These are phyloP conservation scores for Citrus reticulata DNA, from an alignment of 345 rosid species.

Conservation along the genomic window DNA sequence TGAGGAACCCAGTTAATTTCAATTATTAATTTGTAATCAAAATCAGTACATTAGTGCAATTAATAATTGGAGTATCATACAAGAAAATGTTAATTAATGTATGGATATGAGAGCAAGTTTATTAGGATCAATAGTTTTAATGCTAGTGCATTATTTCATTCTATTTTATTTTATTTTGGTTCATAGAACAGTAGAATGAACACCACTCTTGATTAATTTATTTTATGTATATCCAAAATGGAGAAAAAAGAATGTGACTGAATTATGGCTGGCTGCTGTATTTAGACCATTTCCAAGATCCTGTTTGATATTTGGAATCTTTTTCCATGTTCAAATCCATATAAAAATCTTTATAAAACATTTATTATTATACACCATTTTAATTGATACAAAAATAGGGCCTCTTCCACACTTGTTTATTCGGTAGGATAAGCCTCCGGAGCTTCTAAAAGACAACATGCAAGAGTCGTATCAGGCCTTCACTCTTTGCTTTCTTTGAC, in stretches of 20 bases:
- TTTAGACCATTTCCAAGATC: not conserved
- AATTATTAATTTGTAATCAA: not conserved
- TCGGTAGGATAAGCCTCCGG: not conserved
- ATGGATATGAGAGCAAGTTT: not conserved
- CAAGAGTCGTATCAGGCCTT: not conserved
- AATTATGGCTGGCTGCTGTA: not conserved
- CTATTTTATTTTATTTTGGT: not conserved
- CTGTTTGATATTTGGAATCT: conserved; percentile 4
- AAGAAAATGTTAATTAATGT: not conserved
- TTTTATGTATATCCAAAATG: not conserved
- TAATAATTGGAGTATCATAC: not conserved
- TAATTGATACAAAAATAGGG: not conserved
- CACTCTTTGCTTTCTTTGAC: not conserved
- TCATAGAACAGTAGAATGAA: not conserved
- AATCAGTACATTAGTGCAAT: not conserved
- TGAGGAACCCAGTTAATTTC: not conserved
- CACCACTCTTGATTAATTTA: not conserved
- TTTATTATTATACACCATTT: not conserved
- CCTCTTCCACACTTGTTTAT: not conserved
- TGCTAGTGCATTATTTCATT: not conserved
- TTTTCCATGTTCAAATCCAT: not conserved
- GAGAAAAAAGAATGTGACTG: not conserved
- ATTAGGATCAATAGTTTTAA: not conserved
- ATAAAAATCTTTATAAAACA: not conserved
- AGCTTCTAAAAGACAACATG: not conserved